phyloP scores from a whole-genome alignment of 1,139 yeast genomes.

The Yamadazyma sp. region DNA sequence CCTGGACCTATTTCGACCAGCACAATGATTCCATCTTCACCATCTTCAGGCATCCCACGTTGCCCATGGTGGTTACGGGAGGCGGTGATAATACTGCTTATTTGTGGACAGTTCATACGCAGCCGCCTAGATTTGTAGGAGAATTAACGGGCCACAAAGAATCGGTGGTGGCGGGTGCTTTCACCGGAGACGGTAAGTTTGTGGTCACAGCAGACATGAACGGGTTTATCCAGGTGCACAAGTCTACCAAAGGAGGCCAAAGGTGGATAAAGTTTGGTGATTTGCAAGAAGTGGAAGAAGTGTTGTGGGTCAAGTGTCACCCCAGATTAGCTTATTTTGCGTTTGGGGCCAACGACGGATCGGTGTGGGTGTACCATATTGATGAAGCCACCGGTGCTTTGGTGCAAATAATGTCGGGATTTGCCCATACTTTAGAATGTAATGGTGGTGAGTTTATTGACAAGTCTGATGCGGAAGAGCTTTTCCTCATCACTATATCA shows the following conservation, averaged over 20 bases:
- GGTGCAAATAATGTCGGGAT: slow-evolving; percentile 76
- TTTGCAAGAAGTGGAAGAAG: slow-evolving; percentile 82
- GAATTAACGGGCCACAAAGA: slow-evolving; percentile 80
- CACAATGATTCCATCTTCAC: slow-evolving; percentile 85
- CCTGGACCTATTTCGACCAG: slow-evolving; percentile 83
- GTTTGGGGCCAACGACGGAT: slow-evolving; percentile 91
- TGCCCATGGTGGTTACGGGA: slow-evolving; percentile 75
- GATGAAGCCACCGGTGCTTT: slow-evolving; percentile 53
- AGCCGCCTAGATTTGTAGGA: slow-evolving; percentile 77
- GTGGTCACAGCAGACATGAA: slow-evolving; percentile 93
- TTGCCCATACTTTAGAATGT: slow-evolving; percentile 76
- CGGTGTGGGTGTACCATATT: slow-evolving; percentile 90
- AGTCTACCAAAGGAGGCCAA: slow-evolving; percentile 72
- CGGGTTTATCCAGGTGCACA: slow-evolving; percentile 77
- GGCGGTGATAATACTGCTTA: slow-evolving; percentile 93
- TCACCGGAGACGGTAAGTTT: slow-evolving; percentile 78
- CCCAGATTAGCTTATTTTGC: slow-evolving; percentile 79
- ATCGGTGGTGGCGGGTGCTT: slow-evolving; percentile 81
- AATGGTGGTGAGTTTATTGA: slow-evolving; percentile 74
- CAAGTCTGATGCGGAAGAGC: slow-evolving; percentile 58
- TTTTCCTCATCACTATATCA: slow-evolving; percentile 73
- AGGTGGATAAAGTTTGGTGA: slow-evolving; percentile 73
- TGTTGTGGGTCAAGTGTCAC: slow-evolving; percentile 73
- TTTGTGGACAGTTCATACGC: slow-evolving; percentile 87
- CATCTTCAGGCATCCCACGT: slow-evolving; percentile 73